Evolutionary conservation across 2,329 filamentous ascomycete species (phyloP).

Genomic region (Aspergillus sp.): DNA sequence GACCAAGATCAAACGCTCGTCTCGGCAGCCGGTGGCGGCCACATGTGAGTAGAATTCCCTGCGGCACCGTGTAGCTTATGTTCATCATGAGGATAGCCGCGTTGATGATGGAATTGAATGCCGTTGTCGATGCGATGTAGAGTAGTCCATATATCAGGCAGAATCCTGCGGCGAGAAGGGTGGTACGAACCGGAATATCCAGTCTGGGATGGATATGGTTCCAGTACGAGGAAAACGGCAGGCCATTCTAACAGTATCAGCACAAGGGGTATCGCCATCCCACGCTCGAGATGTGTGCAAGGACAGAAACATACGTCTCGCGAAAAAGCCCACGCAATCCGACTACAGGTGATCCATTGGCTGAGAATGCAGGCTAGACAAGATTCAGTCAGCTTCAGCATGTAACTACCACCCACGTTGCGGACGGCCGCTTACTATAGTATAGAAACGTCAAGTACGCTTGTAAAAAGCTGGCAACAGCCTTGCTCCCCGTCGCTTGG

Average conservation of each 20-base stretch:
- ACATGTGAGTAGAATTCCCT: constrained; percentile 19
- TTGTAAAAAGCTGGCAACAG: constrained; percentile 15
- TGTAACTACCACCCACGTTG: too few species aligned
- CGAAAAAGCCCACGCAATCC: constrained; percentile 34
- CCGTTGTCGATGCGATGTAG: constrained; percentile 29
- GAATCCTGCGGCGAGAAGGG: constrained; percentile 24
- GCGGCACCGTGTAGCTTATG: constrained; percentile 29
- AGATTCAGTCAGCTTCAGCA: not conserved
- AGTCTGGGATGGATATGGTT: constrained; percentile 17
- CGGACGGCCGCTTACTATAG: constrained; percentile 8
- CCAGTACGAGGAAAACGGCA: constrained; percentile 25
- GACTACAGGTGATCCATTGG: constrained; percentile 32
- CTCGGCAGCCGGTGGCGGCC: not conserved
- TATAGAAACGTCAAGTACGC: constrained; percentile 15
- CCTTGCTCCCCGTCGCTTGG: constrained; percentile 25
- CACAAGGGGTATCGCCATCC: too few species aligned
- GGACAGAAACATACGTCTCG: constrained; percentile 21
- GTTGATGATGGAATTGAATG: constrained; percentile 36
- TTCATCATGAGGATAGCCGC: constrained; percentile 29
- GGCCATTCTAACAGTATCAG: constrained; percentile 12
- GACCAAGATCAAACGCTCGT: constrained; percentile 3
- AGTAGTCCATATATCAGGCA: constrained; percentile 30
- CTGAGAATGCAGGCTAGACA: constrained; percentile 22
- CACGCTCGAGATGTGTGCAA: too few species aligned
- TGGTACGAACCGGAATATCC: constrained; percentile 29